Evolutionary conservation across 148 eudicot species (phyloP).

Genomic region (Camellia lanceoleosa): DNA sequence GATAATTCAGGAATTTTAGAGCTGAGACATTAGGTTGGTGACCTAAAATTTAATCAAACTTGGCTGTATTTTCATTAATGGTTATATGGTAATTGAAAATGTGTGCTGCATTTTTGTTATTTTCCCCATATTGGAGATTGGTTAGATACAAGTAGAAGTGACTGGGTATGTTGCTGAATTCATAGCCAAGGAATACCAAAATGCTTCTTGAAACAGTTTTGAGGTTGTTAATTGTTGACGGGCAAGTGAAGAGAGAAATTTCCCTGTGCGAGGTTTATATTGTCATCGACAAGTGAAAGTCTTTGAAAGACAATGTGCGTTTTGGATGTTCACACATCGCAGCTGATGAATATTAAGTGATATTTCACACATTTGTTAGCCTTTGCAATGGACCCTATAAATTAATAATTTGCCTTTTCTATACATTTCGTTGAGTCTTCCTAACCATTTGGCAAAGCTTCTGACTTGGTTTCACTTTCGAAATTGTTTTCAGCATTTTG

Average conservation of each 20-base stretch:
- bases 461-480: not conserved
- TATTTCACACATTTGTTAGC: not conserved
- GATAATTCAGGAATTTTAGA: too few species aligned
- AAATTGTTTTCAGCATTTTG: too few species aligned
- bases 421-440: not conserved
- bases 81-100: not conserved
- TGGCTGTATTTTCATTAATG: not conserved
- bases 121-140: too few species aligned
- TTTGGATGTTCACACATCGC: not conserved
- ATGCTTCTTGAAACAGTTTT: too few species aligned
- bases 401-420: not conserved
- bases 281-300: not conserved
- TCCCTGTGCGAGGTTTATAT: too few species aligned
- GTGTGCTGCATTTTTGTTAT: not conserved
- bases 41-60: too few species aligned
- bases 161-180: too few species aligned
- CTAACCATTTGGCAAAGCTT: not conserved
- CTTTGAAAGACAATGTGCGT: not conserved
- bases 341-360: not conserved
- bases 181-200: too few species aligned
- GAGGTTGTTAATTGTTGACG: too few species aligned
- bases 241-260: too few species aligned
- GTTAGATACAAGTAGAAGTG: not conserved
- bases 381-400: not conserved
- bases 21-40: too few species aligned